Conservation (phyloP, 768 basidiomycete species). For the Heimioporus sp. region DNA sequence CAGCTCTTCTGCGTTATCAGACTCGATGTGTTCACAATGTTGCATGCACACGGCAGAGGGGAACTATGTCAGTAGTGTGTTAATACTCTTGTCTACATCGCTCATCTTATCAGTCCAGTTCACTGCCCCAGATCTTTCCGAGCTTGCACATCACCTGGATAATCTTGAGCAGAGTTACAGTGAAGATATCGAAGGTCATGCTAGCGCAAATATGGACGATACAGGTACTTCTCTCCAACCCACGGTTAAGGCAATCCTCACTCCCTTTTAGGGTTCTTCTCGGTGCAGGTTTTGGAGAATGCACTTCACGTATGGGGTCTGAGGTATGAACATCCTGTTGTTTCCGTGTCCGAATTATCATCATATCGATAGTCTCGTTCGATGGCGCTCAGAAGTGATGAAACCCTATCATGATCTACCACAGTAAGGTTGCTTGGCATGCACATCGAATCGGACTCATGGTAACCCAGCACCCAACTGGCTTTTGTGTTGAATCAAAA, state of each 20-base stretch:
- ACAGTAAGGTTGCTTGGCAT: conserved; percentile 50
- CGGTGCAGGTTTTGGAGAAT: conserved; percentile 83
- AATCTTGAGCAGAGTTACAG: conserved; percentile 60
- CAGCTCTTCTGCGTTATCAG: conserved; percentile 40
- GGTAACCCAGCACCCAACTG: conserved; percentile 59
- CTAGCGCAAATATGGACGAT: conserved; percentile 88
- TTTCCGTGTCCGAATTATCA: conserved; percentile 4
- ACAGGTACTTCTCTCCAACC: conserved; percentile 49
- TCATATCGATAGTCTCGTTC: conserved; percentile 48
- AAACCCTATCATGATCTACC: conserved; percentile 70
- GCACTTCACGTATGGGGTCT: conserved; percentile 85
- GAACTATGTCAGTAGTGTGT: conserved; percentile 42
- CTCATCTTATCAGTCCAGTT: conserved; percentile 47
- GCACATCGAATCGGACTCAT: conserved; percentile 5
- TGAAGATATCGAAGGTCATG: conserved; percentile 39
- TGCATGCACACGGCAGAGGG: conserved; percentile 35
- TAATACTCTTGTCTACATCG: background rate
- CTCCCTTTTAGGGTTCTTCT: conserved; percentile 72
- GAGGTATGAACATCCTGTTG: conserved; percentile 45
- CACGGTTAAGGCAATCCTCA: background rate
- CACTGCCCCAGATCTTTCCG: conserved; percentile 74
- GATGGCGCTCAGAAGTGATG: conserved; percentile 87
- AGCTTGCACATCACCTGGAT: conserved; percentile 70
- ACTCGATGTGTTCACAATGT: conserved; percentile 24
- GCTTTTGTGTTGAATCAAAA: conserved; percentile 86